These are phyloP conservation scores for Neurospora sp. DNA, from an alignment of 2,329 filamentous ascomycete genomes.

Conservation along the genomic window DNA sequence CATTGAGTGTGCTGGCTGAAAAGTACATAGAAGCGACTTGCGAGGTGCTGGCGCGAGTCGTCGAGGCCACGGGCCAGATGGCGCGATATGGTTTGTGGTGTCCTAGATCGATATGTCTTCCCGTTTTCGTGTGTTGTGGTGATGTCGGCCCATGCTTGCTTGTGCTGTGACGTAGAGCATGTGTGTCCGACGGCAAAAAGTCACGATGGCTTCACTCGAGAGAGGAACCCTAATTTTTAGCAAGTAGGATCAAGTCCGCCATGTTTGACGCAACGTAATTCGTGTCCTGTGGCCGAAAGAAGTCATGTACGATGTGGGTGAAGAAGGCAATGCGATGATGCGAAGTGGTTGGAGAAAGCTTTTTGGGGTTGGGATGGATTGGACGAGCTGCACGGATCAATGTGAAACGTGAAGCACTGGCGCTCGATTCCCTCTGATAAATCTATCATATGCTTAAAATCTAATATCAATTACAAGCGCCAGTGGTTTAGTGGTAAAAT, in stretches of 20 bases:
- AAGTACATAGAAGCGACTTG: background rate
- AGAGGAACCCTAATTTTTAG: background rate
- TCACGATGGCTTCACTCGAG: background rate
- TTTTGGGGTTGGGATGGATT: too few relatives aligned
- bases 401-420: background rate
- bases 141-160: background rate
- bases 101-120: background rate
- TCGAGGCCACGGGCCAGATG: background rate
- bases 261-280: background rate
- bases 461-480: background rate
- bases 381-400: background rate
- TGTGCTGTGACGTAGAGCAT: background rate
- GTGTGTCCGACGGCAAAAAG: background rate
- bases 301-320: background rate
- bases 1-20: background rate
- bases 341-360: background rate
- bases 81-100: background rate
- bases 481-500: slow-evolving; percentile 44
- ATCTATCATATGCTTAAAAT: fast-evolving
- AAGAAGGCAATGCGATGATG: background rate
- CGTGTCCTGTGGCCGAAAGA: background rate
- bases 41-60: background rate
- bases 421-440: background rate
- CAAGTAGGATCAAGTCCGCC: background rate
- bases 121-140: background rate